These are phyloP conservation scores for Diaporthe sp. DNA, from an alignment of 2,329 filamentous ascomycete species.

Conservation along the genomic window DNA sequence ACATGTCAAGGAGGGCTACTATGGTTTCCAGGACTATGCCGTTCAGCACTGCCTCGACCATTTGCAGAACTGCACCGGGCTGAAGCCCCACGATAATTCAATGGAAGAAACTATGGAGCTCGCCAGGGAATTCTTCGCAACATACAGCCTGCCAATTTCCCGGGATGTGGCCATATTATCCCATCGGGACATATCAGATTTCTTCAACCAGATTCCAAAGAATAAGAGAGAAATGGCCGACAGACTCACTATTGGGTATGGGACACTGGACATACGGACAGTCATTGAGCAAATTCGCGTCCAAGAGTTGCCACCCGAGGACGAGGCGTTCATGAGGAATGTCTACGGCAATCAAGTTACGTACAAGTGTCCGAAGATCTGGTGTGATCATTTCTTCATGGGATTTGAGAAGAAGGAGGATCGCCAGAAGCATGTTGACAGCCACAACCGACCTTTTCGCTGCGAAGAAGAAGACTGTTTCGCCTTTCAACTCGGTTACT, in stretches of 20 bases:
- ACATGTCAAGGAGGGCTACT: background rate
- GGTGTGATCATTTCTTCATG: slow-evolving; percentile 1
- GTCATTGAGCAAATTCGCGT: background rate
- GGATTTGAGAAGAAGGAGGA: background rate
- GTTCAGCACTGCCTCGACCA: slow-evolving; percentile 3
- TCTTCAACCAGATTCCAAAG: background rate
- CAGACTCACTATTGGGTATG: background rate
- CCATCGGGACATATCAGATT: background rate
- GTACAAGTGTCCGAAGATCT: slow-evolving; percentile 1
- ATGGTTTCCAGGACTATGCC: slow-evolving; percentile 2
- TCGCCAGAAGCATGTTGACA: background rate
- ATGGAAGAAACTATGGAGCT: background rate
- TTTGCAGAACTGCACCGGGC: background rate
- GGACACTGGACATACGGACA: background rate
- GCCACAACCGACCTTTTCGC: slow-evolving; percentile 20
- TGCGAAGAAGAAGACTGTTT: background rate
- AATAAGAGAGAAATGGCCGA: slow-evolving; percentile 1
- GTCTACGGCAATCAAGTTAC: background rate
- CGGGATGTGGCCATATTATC: background rate
- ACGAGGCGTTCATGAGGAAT: background rate
- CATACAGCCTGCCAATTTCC: background rate
- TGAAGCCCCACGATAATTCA: background rate
- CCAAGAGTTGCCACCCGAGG: background rate
- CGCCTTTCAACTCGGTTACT: background rate
- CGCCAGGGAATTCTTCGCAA: background rate